These are phyloP conservation scores for Hirsutella thompsonii DNA, from an alignment of 2,329 filamentous ascomycete species.

Conservation along the genomic window DNA sequence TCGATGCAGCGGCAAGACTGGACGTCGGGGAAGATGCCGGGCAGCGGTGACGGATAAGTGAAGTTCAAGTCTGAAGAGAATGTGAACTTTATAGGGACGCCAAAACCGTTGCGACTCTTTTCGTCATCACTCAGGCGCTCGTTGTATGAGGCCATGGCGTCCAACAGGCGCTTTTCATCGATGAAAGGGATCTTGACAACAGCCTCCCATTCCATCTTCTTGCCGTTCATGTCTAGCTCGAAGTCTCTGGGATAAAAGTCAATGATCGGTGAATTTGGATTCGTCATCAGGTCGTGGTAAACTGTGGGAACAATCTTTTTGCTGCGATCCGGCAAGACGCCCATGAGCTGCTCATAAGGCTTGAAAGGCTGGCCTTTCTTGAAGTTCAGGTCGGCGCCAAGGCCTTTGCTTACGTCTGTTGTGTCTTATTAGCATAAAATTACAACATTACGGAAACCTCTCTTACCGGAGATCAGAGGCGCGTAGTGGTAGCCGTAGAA, in stretches of 20 bases:
- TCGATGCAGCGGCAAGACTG: constrained; percentile 80
- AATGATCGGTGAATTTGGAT: constrained; percentile 78
- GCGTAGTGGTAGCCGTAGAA: constrained; percentile 96
- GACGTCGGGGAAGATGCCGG: constrained; percentile 83
- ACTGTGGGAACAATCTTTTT: constrained; percentile 85
- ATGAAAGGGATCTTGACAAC: constrained; percentile 99
- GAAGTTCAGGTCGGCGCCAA: constrained; percentile 82
- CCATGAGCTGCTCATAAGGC: constrained; percentile 96
- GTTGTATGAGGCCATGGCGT: constrained; percentile 79
- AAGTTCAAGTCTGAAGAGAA: constrained; percentile 69
- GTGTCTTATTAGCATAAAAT: neutral
- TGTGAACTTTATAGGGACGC: constrained; percentile 84
- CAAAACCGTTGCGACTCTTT: constrained; percentile 75
- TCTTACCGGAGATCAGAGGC: constrained; percentile 75
- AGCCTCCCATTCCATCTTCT: constrained; percentile 99
- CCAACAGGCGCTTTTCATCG: constrained; percentile 73
- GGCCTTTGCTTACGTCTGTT: constrained; percentile 72
- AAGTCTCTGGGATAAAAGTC: constrained; percentile 98
- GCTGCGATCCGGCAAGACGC: constrained; percentile 90
- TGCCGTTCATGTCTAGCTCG: constrained; percentile 97
- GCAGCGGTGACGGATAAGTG: constrained; percentile 74
- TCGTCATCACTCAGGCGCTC: constrained; percentile 65
- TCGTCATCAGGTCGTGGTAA: constrained; percentile 90
- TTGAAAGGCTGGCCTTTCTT: constrained; percentile 88
- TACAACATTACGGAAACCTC: neutral